phyloP scores from a whole-genome alignment of 257 asterid genomes.

The Buddleja alternifolia region DNA sequence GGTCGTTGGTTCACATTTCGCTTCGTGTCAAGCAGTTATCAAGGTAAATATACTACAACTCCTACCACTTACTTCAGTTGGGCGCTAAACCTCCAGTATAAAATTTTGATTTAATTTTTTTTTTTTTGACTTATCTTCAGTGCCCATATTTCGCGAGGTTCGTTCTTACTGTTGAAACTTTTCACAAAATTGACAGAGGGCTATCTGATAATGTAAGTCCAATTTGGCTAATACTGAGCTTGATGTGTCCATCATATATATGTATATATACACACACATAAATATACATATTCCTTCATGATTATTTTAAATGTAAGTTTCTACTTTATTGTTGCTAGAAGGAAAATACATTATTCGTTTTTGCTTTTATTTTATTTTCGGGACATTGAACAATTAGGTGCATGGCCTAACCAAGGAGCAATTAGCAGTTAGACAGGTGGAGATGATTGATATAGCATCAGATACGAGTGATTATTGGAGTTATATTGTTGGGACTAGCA shows the following conservation, averaged over 20 bases:
- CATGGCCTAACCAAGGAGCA: slow-evolving; percentile 72
- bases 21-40: slow-evolving; percentile 54
- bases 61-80: neutral
- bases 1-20: slow-evolving; percentile 34
- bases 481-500: slow-evolving; percentile 65
- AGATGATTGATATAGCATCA: slow-evolving; percentile 71
- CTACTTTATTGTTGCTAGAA: neutral
- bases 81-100: neutral
- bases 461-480: slow-evolving; percentile 82
- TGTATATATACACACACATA: too few relatives aligned
- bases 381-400: slow-evolving; percentile 47
- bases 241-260: too few relatives aligned
- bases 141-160: slow-evolving; percentile 84
- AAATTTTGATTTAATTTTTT: slow-evolving; percentile 24
- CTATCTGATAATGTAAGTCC: slow-evolving; percentile 74
- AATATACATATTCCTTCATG: neutral
- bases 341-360: neutral
- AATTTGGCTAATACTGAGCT: too few relatives aligned
- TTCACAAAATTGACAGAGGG: slow-evolving; percentile 75
- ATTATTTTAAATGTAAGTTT: neutral
- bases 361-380: neutral
- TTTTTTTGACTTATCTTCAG: slow-evolving; percentile 41
- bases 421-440: slow-evolving; percentile 68
- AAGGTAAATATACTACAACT: slow-evolving; percentile 49
- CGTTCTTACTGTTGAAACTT: slow-evolving; percentile 71